These are phyloP conservation scores for Ustilago sp. DNA, from an alignment of 1,284 basidiomycete genomes.

Conservation along the genomic window DNA sequence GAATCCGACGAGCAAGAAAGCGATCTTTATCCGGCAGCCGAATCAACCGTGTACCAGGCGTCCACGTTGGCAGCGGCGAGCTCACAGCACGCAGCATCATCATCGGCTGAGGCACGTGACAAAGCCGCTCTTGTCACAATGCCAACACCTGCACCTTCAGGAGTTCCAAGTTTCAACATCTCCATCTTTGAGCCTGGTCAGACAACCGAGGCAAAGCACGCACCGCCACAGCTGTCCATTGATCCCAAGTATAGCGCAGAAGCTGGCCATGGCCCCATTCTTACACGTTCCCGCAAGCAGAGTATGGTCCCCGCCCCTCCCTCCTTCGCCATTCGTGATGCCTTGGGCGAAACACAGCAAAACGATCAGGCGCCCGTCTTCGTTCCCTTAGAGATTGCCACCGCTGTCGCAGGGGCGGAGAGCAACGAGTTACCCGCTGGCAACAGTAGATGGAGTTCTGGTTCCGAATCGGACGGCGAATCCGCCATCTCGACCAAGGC, in stretches of 20 bases:
- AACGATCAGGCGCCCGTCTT: not conserved
- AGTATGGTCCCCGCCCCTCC: conserved; percentile 42
- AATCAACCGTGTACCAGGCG: not conserved
- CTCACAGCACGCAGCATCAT: not conserved
- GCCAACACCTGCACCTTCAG: conserved; percentile 12
- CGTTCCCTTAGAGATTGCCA: conserved; percentile 10
- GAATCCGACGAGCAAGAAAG: conserved; percentile 5
- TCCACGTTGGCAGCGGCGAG: not conserved
- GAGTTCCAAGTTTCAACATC: conserved; percentile 32
- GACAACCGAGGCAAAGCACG: not conserved
- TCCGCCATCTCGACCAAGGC: conserved; percentile 23
- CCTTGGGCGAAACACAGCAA: not conserved
- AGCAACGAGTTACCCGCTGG: conserved; percentile 15
- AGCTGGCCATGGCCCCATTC: not conserved
- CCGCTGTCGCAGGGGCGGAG: conserved; percentile 8
- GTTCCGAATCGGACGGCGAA: conserved; percentile 53
- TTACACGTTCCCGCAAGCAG: conserved; percentile 27
- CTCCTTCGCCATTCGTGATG: conserved; percentile 40
- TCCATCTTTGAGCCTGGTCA: conserved; percentile 29
- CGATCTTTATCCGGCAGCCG: not conserved
- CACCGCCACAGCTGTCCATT: not conserved
- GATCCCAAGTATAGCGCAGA: not conserved
- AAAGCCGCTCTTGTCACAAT: not conserved
- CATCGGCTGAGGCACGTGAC: not conserved
- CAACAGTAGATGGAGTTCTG: conserved; percentile 59